Base-by-base conservation (phyloP, 2,329 filamentous ascomycete genomes). In the Stemphylium lycopersici region DNA sequence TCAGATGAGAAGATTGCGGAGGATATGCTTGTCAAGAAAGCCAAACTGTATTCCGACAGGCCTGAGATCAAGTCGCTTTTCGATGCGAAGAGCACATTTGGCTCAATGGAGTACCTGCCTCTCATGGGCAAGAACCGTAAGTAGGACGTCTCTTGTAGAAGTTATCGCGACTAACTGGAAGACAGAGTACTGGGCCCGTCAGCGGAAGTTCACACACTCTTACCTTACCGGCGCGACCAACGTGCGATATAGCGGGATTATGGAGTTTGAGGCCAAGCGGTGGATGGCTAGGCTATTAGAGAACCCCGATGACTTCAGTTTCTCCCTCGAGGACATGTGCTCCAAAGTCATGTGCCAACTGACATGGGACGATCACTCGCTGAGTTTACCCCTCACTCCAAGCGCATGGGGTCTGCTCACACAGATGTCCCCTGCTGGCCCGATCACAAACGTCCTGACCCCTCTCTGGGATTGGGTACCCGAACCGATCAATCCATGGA, bases 371-470 rank as follows among this genome's bases (percentile, higher is more conserved):
- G 80, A 84, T 48, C 75, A 78, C 6, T 72, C 69, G 37, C 63
- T 81, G 34, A 83, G 80, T 66, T 71, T 77, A 46, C 77, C 80
- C 57, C 79, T 79, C 55, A 82, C 77, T 8, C 77, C 78, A 42
- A 81, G 78, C 55, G 82, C 82, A 1, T 84, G 81, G 82, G 82
- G 81, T n/a, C 73, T 84, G 1, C 71, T 84, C 13, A 83, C 77
- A 4, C 82, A 84, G 48, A 84, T 85, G 81, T 84, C 82, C 1
- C 82, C 82, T 0, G 82, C 82, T 22, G 82, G 82, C 0, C 82
- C 82, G 1, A 81, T 85, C 58, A 84, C 82, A n/a, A 84, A 84
- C 55, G 77, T 84, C 3, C 48, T 84, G 36, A 83, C 81, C 3
- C 81, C 81, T 4, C 74, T 85, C 0, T 84, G 81, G 81, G 76